These are phyloP conservation scores for Hymenotorrendiella dingleyae DNA, from an alignment of 2,329 filamentous ascomycete genomes.

Conservation along the genomic window DNA sequence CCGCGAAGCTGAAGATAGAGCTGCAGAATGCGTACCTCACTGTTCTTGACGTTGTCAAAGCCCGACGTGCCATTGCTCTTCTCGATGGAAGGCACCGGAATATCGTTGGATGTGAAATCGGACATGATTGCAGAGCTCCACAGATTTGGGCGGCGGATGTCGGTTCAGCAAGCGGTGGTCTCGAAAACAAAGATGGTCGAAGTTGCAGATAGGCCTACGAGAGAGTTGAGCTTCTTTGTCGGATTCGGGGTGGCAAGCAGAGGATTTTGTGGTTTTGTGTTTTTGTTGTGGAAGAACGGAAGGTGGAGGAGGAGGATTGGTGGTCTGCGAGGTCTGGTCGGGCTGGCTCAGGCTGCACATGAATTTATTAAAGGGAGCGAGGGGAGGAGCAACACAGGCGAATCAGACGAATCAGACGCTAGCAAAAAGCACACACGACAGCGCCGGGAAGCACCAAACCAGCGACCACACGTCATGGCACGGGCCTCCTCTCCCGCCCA, in stretches of 20 bases:
- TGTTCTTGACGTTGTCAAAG: constrained; percentile 23
- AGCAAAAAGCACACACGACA: background rate
- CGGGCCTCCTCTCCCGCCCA: background rate
- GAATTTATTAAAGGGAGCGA: constrained; percentile 17
- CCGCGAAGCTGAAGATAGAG: constrained; percentile 2
- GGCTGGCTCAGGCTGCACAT: constrained; percentile 8
- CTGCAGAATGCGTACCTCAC: constrained; percentile 25
- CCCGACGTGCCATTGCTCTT: constrained; percentile 10
- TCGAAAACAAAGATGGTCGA: background rate
- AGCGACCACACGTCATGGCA: constrained; percentile 15
- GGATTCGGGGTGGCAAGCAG: background rate
- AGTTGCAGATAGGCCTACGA: background rate
- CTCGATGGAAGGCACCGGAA: constrained; percentile 22
- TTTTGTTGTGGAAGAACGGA: background rate
- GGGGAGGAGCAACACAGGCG: constrained; percentile 1
- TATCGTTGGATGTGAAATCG: constrained; percentile 17
- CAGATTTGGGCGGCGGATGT: constrained; percentile 6
- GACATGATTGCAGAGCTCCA: constrained; percentile 19
- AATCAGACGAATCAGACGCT: constrained; percentile 9
- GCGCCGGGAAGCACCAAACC: background rate
- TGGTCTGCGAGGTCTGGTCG: constrained; percentile 6
- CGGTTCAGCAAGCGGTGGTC: background rate
- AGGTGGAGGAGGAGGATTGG: constrained; percentile 7
- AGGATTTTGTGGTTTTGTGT: background rate
- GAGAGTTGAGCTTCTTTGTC: background rate